phyloP scores from a whole-genome alignment of 169 alveolate species.

The Theileria annulata region DNA sequence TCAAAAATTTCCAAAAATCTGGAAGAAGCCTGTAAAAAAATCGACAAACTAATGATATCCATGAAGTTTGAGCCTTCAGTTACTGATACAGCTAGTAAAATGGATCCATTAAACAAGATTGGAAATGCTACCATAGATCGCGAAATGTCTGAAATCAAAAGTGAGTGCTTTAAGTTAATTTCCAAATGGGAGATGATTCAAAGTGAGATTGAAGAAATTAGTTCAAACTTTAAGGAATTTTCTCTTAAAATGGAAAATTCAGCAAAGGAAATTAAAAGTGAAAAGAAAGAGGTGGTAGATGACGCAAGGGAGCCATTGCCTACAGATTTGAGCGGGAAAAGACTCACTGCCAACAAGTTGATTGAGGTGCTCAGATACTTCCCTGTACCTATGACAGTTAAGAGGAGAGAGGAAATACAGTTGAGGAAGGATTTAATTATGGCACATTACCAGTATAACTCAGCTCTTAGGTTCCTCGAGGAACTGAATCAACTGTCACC shows the following conservation, averaged over 20 bases:
- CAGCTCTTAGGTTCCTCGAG: slow-evolving; percentile 26
- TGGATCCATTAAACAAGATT: not conserved
- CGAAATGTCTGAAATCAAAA: not conserved
- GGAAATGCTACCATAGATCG: not conserved
- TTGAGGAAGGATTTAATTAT: slow-evolving; percentile 28
- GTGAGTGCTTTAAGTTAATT: not conserved
- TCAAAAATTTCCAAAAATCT: not conserved
- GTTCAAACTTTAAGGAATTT: slow-evolving; percentile 18
- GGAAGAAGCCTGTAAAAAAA: not conserved
- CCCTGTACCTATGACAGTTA: not conserved
- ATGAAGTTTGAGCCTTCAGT: not conserved
- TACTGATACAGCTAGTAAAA: not conserved
- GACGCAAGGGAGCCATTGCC: slow-evolving; percentile 20
- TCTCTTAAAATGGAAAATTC: slow-evolving; percentile 29
- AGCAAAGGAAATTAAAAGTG: slow-evolving; percentile 2
- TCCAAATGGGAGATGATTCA: slow-evolving; percentile 6
- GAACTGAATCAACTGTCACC: slow-evolving; percentile 14
- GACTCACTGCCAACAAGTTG: slow-evolving; percentile 41
- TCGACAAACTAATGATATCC: not conserved
- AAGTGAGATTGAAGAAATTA: not conserved
- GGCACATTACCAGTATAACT: slow-evolving; percentile 45
- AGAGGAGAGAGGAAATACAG: slow-evolving; percentile 3
- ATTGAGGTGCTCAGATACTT: slow-evolving; percentile 21
- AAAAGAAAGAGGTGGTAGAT: not conserved
- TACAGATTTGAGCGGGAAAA: not conserved